Base-by-base conservation (phyloP, 768 basidiomycete genomes). In the Auricularia auricula-judae region DNA sequence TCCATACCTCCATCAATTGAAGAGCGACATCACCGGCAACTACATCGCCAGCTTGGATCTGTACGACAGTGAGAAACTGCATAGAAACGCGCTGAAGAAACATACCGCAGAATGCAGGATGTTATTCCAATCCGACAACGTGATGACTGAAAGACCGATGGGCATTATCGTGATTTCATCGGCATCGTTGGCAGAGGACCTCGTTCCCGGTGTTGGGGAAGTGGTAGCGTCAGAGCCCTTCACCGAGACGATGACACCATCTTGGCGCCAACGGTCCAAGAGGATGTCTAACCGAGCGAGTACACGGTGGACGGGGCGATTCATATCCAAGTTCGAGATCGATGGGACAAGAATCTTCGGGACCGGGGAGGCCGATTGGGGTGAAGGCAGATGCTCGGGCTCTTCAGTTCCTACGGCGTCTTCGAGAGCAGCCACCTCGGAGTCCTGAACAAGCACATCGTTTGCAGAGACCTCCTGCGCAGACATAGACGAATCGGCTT, bases 61-160 rank as follows among this genome's bases (percentile, higher is more conserved):
- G 67, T 0, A 53, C 42, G 66, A 47, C 56, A 60, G 21, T 29
- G 33, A 3, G 60, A 16, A 47, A 44, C 51, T 29, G 61, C 7
- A 4, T 3, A 23, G 56, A 4, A 47, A 64, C n/a, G 14, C 56
- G 47, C 44, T 14, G 36, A 39, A 16, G 7, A 0, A 42, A 75
- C 82, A 66, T 69, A 86, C 84, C 53, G 76, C 80, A 60, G 77
- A 69, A 16, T 84, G 77, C 3, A 88, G 73, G 4, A 88, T 73
- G 1, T 83, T 80, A 53, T 80, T 74, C 74, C 82, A 85, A 70
- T 90, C 86, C 10, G 72, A 66, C 18, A 74, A 59, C 0, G 85
- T 80, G 21, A 88, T 70, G 10, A 86, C 63, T 16, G 78, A 76
- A 3, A 83, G 69, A 18, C 56, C 56, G 18, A 59, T 59, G 56